Percentiles rank a stretch among this genome's conserved stretches.
phyloP scores from a whole-genome alignment of 2,329 filamentous ascomycete species.

The Fusarium subglutinans region DNA sequence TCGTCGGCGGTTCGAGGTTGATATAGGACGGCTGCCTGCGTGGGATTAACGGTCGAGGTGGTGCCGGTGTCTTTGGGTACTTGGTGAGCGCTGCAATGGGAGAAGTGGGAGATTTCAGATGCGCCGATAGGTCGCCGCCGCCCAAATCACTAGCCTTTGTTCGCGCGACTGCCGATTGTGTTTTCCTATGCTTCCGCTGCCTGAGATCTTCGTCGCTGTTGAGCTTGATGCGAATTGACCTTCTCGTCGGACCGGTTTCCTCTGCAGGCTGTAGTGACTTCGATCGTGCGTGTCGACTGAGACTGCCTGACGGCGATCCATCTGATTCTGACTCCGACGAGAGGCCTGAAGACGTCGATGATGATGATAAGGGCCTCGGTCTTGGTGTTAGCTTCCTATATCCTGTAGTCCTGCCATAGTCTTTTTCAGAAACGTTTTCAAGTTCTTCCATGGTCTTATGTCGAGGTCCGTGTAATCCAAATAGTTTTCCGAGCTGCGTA shows the following conservation, averaged over 20 bases:
- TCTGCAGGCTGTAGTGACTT: constrained; percentile 69
- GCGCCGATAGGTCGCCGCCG: constrained; percentile 70
- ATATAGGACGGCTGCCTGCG: constrained; percentile 89
- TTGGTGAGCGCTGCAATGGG: constrained; percentile 80
- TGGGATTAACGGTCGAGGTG: constrained; percentile 89
- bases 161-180: constrained; percentile 58
- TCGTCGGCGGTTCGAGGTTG: constrained; percentile 63
- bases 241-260: constrained; percentile 71
- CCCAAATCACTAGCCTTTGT: constrained; percentile 53
- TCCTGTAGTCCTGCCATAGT: constrained; percentile 42
- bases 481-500: constrained; percentile 74
- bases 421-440: constrained; percentile 41
- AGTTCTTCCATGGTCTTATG: constrained; percentile 55
- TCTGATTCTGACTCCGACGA: constrained; percentile 79
- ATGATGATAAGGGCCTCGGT: constrained; percentile 45
- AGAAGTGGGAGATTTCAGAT: constrained; percentile 93
- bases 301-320: constrained; percentile 44
- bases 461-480: constrained; percentile 55
- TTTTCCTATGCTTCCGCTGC: constrained; percentile 76
- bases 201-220: constrained; percentile 80
- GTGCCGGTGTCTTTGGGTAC: constrained; percentile 89
- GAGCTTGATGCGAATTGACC: constrained; percentile 91
- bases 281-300: constrained; percentile 66
- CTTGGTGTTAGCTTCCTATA: constrained; percentile 44
- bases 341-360: constrained; percentile 68